These are phyloP conservation scores for Perkinsela sp. DNA, from an alignment of 208 protist species.

Conservation along the genomic window DNA sequence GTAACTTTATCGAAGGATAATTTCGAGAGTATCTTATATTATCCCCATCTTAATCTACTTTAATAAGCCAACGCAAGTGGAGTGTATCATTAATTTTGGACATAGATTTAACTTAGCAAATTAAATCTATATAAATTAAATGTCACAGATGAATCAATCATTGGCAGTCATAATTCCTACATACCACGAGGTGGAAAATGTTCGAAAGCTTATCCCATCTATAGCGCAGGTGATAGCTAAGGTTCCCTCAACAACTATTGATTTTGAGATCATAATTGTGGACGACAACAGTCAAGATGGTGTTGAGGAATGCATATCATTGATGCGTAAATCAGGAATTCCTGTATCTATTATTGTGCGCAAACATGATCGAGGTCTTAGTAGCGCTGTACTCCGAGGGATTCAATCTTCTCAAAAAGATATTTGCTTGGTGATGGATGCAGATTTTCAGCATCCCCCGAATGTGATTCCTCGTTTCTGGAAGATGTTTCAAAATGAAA, in stretches of 20 bases:
- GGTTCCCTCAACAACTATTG: background rate
- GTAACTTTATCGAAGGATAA: too few species aligned
- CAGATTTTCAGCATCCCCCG: conserved; percentile 68
- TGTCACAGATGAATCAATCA: background rate
- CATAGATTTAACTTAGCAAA: too few species aligned
- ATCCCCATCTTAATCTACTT: too few species aligned
- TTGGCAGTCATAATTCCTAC: background rate
- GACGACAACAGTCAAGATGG: conserved; percentile 62
- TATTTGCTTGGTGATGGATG: conserved; percentile 63
- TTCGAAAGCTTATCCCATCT: background rate
- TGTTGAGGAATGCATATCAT: conserved; percentile 32
- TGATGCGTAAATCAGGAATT: conserved; percentile 21
- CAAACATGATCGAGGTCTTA: conserved; percentile 40
- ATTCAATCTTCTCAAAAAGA: conserved; percentile 14
- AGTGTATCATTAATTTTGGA: too few species aligned
- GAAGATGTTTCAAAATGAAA: conserved; percentile 14
- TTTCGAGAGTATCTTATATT: too few species aligned
- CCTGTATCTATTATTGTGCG: conserved; percentile 36
- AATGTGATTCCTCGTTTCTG: conserved; percentile 33
- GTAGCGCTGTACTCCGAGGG: conserved; percentile 58
- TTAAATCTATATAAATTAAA: too few species aligned
- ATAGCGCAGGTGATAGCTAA: background rate
- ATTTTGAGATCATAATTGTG: conserved; percentile 44
- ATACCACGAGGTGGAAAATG: background rate
- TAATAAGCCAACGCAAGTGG: too few species aligned